Percentiles rank a stretch among this genome's conserved stretches.
phyloP scores from a whole-genome alignment of 2,329 filamentous ascomycete genomes.

The Lachnum nothofagi region DNA sequence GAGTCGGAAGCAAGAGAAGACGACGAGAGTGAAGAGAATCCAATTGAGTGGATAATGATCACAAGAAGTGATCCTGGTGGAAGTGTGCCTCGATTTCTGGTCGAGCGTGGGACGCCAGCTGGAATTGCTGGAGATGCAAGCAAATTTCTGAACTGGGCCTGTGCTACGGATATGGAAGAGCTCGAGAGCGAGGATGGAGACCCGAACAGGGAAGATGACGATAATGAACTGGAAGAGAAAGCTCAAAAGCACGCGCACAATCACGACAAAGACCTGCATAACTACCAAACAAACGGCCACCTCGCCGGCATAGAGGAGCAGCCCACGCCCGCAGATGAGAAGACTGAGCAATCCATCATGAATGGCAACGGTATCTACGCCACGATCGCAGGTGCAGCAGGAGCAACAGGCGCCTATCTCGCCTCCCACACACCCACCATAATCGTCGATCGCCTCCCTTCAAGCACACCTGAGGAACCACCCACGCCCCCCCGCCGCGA shows the following conservation, averaged over 20 bases:
- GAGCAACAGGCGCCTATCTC: constrained; percentile 45
- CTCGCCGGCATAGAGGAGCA: constrained; percentile 24
- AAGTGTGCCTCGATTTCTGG: constrained; percentile 66
- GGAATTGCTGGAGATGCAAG: constrained; percentile 60
- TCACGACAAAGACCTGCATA: constrained; percentile 31
- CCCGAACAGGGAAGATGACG: constrained; percentile 9
- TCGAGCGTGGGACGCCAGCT: constrained; percentile 62
- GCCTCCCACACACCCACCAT: constrained; percentile 32
- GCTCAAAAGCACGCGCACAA: constrained; percentile 15
- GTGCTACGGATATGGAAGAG: constrained; percentile 35
- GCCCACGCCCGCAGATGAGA: constrained; percentile 5
- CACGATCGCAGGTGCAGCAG: constrained; percentile 50
- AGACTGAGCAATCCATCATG: constrained; percentile 1
- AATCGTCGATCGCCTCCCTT: constrained; percentile 30
- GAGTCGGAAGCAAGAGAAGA: constrained; percentile 36
- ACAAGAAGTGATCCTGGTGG: constrained; percentile 69
- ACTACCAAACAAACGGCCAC: constrained; percentile 30
- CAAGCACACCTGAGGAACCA: not conserved
- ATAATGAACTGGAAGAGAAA: constrained; percentile 18
- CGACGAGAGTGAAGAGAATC: constrained; percentile 51
- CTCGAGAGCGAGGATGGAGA: constrained; percentile 25
- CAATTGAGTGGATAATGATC: constrained; percentile 72
- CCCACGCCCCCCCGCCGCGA: constrained; percentile 9
- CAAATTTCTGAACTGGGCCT: constrained; percentile 68
- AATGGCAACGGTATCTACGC: constrained; percentile 47